Conservation (phyloP, 345 rosid genomes). For the Aquilaria malaccensis region DNA sequence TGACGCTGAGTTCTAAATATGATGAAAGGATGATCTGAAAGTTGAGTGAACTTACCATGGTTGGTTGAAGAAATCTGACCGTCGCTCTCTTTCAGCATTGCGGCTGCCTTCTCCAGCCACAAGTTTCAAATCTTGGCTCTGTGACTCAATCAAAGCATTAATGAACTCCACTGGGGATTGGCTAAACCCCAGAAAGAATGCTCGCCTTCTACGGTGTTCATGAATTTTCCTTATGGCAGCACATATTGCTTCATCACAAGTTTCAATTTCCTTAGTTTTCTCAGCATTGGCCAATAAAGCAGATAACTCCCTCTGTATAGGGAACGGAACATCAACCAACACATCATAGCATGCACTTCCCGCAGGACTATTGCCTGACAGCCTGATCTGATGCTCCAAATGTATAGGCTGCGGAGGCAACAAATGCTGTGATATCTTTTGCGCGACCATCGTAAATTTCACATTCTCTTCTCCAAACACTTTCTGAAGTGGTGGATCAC, state of each 20-base stretch:
- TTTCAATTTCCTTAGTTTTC: conserved; percentile 93
- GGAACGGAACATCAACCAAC: conserved; percentile 84
- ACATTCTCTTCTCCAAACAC: conserved; percentile 88
- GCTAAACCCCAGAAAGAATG: conserved; percentile 95
- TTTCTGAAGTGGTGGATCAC: conserved; percentile 81
- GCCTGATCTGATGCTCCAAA: conserved; percentile 87
- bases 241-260: conserved; percentile 94
- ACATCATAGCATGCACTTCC: conserved; percentile 95
- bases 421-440: conserved; percentile 76
- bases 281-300: conserved; percentile 83
- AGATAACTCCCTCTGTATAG: conserved; percentile 87
- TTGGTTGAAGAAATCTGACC: conserved; percentile 85
- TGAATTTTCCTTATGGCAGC: conserved; percentile 86
- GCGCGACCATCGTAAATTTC: conserved; percentile 88
- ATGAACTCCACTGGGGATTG: conserved; percentile 96
- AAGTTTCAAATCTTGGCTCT: conserved; percentile 80
- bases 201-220: conserved; percentile 87
- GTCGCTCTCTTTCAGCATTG: conserved; percentile 82
- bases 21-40: background rate
- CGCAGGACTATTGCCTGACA: conserved; percentile 75
- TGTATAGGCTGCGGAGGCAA: conserved; percentile 85
- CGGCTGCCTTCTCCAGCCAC: conserved; percentile 87
- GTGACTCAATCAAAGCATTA: conserved; percentile 88
- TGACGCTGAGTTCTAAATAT: no score
- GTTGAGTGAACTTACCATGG: conserved; percentile 61